Percentiles rank a stretch among this genome's conserved stretches.
These are phyloP conservation scores for Ogataea glucozyma DNA, from an alignment of 805 yeast species.

Conservation along the genomic window DNA sequence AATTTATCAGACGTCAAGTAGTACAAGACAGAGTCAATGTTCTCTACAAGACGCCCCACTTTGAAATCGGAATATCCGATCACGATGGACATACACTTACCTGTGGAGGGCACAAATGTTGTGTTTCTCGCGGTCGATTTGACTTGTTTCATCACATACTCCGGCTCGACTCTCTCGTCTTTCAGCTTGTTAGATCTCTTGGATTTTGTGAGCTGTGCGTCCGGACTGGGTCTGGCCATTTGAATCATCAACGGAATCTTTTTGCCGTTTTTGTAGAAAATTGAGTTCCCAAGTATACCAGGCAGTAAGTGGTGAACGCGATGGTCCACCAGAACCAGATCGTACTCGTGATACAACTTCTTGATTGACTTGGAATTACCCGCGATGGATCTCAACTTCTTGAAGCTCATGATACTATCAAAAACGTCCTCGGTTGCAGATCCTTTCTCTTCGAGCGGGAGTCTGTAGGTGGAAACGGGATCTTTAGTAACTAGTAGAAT, in stretches of 20 bases:
- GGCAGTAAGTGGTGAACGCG: conserved; percentile 65
- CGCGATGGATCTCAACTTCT: conserved; percentile 51
- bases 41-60: conserved; percentile 45
- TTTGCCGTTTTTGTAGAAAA: conserved; percentile 62
- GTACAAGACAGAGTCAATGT: conserved; percentile 50
- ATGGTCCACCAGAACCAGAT: conserved; percentile 67
- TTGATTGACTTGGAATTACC: conserved; percentile 46
- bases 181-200: conserved; percentile 45
- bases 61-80: conserved; percentile 58
- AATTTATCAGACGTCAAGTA: conserved; percentile 47
- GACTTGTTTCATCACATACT: conserved; percentile 63
- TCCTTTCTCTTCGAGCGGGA: conserved; percentile 47
- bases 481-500: conserved; percentile 72
- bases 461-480: conserved; percentile 60
- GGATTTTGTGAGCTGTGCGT: conserved; percentile 32
- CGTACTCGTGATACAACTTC: conserved; percentile 59
- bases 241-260: conserved; percentile 69
- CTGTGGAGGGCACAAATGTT: conserved; percentile 57
- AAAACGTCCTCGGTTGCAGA: conserved; percentile 62
- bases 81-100: conserved; percentile 58
- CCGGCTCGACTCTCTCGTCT: conserved; percentile 64
- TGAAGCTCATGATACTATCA: conserved; percentile 59
- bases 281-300: conserved; percentile 51
- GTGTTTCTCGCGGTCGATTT: conserved; percentile 65
- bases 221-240: conserved; percentile 48